These are phyloP conservation scores for Aristolochia fimbriata DNA, from an alignment of 164 flowering plant genomes.

Conservation along the genomic window DNA sequence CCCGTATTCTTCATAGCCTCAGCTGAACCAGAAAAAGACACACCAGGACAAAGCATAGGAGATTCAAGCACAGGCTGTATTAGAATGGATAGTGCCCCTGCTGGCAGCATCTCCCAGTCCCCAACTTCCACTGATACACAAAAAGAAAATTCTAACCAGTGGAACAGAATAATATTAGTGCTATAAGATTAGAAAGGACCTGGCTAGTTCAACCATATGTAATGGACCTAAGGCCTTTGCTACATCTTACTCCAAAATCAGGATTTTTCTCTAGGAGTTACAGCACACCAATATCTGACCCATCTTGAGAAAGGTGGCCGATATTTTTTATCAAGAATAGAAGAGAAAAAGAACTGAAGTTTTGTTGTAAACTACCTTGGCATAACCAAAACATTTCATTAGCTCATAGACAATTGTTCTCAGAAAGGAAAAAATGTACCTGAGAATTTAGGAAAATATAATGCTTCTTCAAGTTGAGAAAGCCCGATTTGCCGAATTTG, in stretches of 20 bases:
- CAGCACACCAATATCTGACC: no score
- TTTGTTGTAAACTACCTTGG: background rate
- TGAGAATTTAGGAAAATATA: constrained; percentile 55
- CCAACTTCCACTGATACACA: constrained; percentile 34
- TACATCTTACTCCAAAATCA: no score
- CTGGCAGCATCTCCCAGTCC: constrained; percentile 47
- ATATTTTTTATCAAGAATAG: background rate
- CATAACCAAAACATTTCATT: background rate
- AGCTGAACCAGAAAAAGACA: no score
- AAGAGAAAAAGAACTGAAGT: background rate
- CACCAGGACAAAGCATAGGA: constrained; percentile 10
- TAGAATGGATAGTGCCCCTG: constrained; percentile 51
- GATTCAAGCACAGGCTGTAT: constrained; percentile 44
- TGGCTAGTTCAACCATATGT: background rate
- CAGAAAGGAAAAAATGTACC: constrained; percentile 23
- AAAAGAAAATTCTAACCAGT: background rate
- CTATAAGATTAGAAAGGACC: background rate
- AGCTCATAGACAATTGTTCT: background rate
- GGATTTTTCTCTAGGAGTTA: no score
- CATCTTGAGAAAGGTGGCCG: no score
- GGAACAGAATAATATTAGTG: background rate
- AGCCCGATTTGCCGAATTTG: constrained; percentile 47
- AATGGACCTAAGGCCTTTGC: background rate
- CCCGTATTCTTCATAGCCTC: constrained; percentile 25
- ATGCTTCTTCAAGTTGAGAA: constrained; percentile 46